Base-by-base conservation (phyloP, 345 rosid species). In the Euphorbia pulcherrima region DNA sequence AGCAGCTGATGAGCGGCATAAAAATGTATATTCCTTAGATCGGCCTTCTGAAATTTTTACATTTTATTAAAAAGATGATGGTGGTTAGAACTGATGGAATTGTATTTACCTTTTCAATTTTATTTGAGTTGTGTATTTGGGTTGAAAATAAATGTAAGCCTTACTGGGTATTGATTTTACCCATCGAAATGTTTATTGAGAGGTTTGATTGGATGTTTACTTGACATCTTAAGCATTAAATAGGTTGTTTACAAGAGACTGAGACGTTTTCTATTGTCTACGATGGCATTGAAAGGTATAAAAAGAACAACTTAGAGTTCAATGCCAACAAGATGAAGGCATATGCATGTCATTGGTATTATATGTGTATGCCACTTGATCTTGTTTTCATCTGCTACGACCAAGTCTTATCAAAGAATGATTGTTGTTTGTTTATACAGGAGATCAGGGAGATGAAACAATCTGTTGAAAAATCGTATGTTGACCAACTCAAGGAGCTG, bases 371-470 rank as follows among this genome's bases (percentile, higher is more conserved):
- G 46, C 47, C 27, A n/a, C 62, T 71, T 27, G 6, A 52, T 52
- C 65, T 37, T 65, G 62, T 67, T 12, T 41, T 68, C n/a, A 41
- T 24, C 11, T 1, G 24, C 47, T 57, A 51, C 50, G 14, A 6
- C 63, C 51, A 18, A 58, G n/a, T 58, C 40, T 30, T 73, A 44
- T 54, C 20, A 59, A 53, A 35, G 18, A 33, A 13, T 24, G 20
- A 29, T 4, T 33, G 21, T 26, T 64, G 4, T 72, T 74, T 76
- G n/a, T 46, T 72, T 72, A 44, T 73, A 70, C 83, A 94, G 99
- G 96, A 83, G 83, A 77, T 84, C 63, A 85, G 82, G 74, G 84
- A 80, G 75, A 69, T 81, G 17, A 91, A 83, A 81, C 96, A 85
- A 68, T 77, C 90, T 56, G 73, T 83, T 75, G 65, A 87, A 60